Conservation (phyloP, 371 early-diverging fungal species). For the Mortierella sp. region DNA sequence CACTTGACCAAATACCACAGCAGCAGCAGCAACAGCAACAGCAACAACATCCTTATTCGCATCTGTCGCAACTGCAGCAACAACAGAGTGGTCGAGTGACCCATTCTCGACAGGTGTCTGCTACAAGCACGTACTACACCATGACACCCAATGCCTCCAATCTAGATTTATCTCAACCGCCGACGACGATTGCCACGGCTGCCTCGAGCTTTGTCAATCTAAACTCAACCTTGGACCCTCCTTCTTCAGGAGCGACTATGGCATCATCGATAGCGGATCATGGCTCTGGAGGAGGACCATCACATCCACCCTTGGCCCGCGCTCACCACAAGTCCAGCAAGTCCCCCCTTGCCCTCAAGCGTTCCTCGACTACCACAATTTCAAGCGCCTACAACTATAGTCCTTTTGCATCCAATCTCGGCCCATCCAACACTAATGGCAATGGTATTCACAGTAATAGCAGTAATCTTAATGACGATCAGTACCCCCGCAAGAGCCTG, state of each 20-base stretch:
- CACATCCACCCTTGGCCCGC: conserved; percentile 25
- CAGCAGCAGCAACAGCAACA: conserved; percentile 9
- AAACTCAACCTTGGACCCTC: conserved; percentile 8
- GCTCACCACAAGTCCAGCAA: conserved; percentile 35
- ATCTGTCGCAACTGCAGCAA: too few relatives aligned
- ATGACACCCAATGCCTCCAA: conserved; percentile 42
- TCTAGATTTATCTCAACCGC: conserved; percentile 24
- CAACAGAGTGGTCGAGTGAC: neutral
- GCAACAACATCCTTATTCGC: too few relatives aligned
- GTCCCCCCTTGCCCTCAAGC: conserved; percentile 34
- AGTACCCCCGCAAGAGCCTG: conserved; percentile 35
- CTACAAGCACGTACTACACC: conserved; percentile 32
- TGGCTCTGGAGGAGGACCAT: neutral
- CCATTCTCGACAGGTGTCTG: conserved; percentile 37
- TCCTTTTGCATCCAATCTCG: too few relatives aligned
- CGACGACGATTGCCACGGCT: too few relatives aligned
- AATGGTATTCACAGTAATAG: too few relatives aligned
- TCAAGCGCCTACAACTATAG: conserved; percentile 5
- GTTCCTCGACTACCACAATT: conserved; percentile 35
- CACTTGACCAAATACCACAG: conserved; percentile 28
- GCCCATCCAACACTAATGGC: too few relatives aligned
- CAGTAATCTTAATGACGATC: neutral
- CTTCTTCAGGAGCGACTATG: neutral
- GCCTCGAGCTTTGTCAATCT: conserved; percentile 14
- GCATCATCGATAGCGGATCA: neutral